phyloP scores from a whole-genome alignment of 371 early-diverging fungal genomes.

The Mortierella sp. region DNA sequence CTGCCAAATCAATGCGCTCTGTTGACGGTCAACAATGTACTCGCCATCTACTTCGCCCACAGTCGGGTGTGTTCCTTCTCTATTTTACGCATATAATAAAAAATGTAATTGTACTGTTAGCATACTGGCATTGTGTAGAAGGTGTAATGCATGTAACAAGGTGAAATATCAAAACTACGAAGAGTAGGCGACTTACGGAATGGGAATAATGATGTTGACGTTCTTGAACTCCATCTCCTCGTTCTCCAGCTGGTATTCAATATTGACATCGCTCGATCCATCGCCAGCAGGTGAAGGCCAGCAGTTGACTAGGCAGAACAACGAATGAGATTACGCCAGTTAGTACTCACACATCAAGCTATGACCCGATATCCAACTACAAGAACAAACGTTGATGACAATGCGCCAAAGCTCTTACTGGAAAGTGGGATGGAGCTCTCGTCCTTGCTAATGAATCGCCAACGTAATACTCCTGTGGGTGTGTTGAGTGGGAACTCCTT shows the following conservation, averaged over 20 bases:
- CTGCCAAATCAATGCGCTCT: slow-evolving; percentile 87
- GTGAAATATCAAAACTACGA: slow-evolving; percentile 61
- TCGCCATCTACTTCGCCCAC: slow-evolving; percentile 86
- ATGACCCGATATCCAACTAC: background rate
- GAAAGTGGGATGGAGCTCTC: slow-evolving; percentile 90
- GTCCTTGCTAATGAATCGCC: slow-evolving; percentile 86
- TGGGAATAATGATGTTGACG: slow-evolving; percentile 90
- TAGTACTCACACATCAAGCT: background rate
- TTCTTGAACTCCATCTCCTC: slow-evolving; percentile 83
- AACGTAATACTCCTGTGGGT: slow-evolving; percentile 88
- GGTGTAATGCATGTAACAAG: background rate
- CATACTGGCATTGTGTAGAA: background rate
- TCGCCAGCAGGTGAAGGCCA: slow-evolving; percentile 96
- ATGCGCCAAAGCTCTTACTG: slow-evolving; percentile 61
- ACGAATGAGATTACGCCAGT: background rate
- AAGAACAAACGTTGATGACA: no score
- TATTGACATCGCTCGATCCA: slow-evolving; percentile 93
- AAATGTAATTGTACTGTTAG: background rate
- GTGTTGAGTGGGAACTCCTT: slow-evolving; percentile 91
- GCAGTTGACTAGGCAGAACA: slow-evolving; percentile 84
- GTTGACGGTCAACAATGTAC: slow-evolving; percentile 80
- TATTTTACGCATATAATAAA: slow-evolving; percentile 31
- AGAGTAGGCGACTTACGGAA: slow-evolving; percentile 85
- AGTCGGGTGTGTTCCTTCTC: slow-evolving; percentile 74
- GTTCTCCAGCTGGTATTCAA: slow-evolving; percentile 92